Evolutionary conservation across 768 basidiomycete species (phyloP), one percentile per base, ranked within the genome.

Genomic region (Mycena sanguinolenta): DNA sequence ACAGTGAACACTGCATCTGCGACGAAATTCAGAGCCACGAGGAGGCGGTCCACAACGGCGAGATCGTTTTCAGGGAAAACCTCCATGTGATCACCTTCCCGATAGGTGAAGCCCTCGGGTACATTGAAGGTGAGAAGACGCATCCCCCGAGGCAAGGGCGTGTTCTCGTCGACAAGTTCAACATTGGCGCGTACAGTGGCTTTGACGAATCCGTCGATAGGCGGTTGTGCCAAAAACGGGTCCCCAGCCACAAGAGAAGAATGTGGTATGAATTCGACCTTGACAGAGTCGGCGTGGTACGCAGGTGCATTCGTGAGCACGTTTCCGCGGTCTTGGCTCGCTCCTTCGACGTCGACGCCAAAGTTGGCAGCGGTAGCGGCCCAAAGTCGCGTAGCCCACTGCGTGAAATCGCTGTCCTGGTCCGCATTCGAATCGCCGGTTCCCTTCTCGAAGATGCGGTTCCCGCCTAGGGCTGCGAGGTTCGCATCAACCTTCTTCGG

Each of bases 381-480:
- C 71, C 71, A 72, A 1, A 72, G 39, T n/a, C 53, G 23, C 2
- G 71, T 72, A 21, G 21, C 46, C 71, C 71, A 72, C 34, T 64
- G 25, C 7, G 67, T 68, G 42, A 72, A 72, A 49, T 72, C 66
- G 21, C 66, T 44, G 30, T 72, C 71, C 55, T 72, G 71, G 39
- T 72, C 71, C 0, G 30, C 67, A 44, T 72, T 72, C 14, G 71
- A 38, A 23, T 72, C 71, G 2, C 71, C 71, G 30, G 39, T 72
- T 13, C 71, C 71, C 38, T 72, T 72, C 49, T 67, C 66, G 58
- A 72, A 72, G 3, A 72, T 63, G 50, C 71, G 71, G 27, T 72
- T 72, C 1, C 71, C 71, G 2, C 71, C 71, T 7, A 72, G 67
- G 25, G 71, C 63, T 39, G 57, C 63, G 21, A 72, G 34, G 67